Base-by-base conservation (phyloP, 495 filamentous ascomycete species). In the Glutinoglossum americanum region DNA sequence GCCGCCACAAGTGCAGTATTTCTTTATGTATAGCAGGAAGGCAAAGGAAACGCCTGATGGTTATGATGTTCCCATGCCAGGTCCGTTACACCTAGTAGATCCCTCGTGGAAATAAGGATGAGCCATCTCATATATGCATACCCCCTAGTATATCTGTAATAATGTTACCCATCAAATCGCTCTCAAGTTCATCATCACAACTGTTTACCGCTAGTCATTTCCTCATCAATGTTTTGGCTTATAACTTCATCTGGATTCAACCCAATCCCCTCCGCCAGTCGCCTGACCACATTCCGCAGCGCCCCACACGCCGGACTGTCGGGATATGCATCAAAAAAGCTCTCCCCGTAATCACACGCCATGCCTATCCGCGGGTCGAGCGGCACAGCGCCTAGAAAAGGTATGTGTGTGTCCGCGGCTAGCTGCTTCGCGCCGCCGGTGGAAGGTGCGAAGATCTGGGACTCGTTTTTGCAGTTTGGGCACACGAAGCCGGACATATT, bases 401-500 rank as follows among this genome's bases (percentile, higher is more conserved):
- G 83, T 17, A 98, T 84, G 6, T 76, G 76, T 75, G 84, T 87
- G 66, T 94, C 89, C 69, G 81, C 75, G 1, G 89, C 90, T 59
- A 98, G 67, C 39, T 74, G 78, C 58, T 74, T 73, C 10, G 84
- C 92, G 5, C 92, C 93, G 10, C 92, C 92, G 0, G 93, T 98
- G 21, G 87, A 93, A 5, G 90, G 85, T 59, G 79, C 77, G 70
- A 97, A 98, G 35, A 98, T 93, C 65, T 94, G 78, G 55, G 76
- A 84, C 66, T 81, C 74, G 59, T 86, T 79, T 37, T 75, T 82
- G 68, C 92, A 98, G 41, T 83, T 87, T 3, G 86, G 87, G 67
- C 92, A 98, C 41, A 97, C 88, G 68, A 94, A 98, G 10, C 88
- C 87, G 54, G 80, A 83, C 92, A 98, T 98, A 67, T 98, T 98